phyloP scores from a whole-genome alignment of 2,329 filamentous ascomycete genomes.

The Lasiodiplodia citricola region DNA sequence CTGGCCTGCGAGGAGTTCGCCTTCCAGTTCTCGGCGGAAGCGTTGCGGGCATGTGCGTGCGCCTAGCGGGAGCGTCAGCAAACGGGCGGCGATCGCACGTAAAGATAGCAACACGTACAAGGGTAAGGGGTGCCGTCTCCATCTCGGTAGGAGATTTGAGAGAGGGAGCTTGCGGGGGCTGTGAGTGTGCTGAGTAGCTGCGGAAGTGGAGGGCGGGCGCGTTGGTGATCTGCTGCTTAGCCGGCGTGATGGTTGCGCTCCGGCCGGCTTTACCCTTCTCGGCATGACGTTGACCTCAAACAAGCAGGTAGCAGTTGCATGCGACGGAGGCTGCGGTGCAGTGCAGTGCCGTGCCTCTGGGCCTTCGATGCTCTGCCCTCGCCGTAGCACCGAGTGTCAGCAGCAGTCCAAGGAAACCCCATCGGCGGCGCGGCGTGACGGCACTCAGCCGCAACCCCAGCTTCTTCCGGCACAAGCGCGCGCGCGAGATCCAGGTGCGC shows the following conservation, averaged over 20 bases:
- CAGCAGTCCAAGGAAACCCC: not conserved
- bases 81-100: slow-evolving; percentile 41
- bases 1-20: slow-evolving; percentile 80
- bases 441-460: slow-evolving; percentile 21
- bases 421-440: slow-evolving; percentile 5
- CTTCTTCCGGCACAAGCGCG: slow-evolving; percentile 8
- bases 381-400: not conserved
- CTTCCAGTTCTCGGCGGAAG: slow-evolving; percentile 72
- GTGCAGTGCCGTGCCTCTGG: not conserved
- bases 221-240: slow-evolving; percentile 22
- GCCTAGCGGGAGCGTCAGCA: slow-evolving; percentile 59
- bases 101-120: slow-evolving; percentile 37
- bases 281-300: slow-evolving; percentile 21
- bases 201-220: slow-evolving; percentile 14
- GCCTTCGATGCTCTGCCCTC: not conserved
- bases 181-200: slow-evolving; percentile 7
- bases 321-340: slow-evolving; percentile 5
- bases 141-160: slow-evolving; percentile 49
- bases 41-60: slow-evolving; percentile 82
- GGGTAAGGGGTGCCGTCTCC: slow-evolving; percentile 72
- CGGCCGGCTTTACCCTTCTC: slow-evolving; percentile 11
- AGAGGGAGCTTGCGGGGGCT: not conserved
- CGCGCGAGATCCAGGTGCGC: slow-evolving; percentile 1
- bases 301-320: slow-evolving; percentile 13
- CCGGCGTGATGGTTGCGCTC: slow-evolving; percentile 1